These are phyloP conservation scores for Seiridium cupressi DNA, from an alignment of 2,329 filamentous ascomycete species.

Conservation along the genomic window DNA sequence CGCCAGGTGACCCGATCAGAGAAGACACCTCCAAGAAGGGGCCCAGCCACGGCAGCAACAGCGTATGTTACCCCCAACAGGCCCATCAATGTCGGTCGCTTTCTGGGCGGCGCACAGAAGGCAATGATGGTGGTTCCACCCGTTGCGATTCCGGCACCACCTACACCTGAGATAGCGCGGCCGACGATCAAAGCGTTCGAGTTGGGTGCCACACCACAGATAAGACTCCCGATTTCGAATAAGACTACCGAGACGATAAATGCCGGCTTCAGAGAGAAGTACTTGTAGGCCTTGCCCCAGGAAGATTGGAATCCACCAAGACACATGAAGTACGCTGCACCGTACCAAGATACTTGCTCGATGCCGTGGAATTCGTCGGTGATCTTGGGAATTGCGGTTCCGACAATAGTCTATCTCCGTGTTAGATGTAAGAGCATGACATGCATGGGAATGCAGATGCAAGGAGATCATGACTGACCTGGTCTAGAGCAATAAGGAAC, in stretches of 20 bases:
- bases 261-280: conserved; percentile 31
- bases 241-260: conserved; percentile 26
- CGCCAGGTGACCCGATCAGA: conserved; percentile 34
- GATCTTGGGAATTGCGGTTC: conserved; percentile 34
- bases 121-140: background rate
- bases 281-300: conserved; percentile 38
- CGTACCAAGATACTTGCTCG: conserved; percentile 37
- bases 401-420: background rate
- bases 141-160: conserved; percentile 48
- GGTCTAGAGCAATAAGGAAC: no score
- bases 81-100: conserved; percentile 31
- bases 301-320: conserved; percentile 36
- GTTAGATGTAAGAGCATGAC: no score
- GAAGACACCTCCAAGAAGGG: conserved; percentile 36
- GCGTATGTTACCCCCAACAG: conserved; percentile 33
- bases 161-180: conserved; percentile 55
- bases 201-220: conserved; percentile 52
- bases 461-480: no score
- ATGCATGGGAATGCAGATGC: no score
- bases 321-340: conserved; percentile 35
- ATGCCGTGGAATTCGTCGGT: conserved; percentile 36
- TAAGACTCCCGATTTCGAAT: conserved; percentile 52
- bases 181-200: conserved; percentile 55
- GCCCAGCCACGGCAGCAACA: conserved; percentile 32
- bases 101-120: conserved; percentile 9